Evolutionary conservation across 2,329 filamentous ascomycete genomes (phyloP), one percentile per base, ranked within the genome.

Genomic region (Claviceps arundinis): DNA sequence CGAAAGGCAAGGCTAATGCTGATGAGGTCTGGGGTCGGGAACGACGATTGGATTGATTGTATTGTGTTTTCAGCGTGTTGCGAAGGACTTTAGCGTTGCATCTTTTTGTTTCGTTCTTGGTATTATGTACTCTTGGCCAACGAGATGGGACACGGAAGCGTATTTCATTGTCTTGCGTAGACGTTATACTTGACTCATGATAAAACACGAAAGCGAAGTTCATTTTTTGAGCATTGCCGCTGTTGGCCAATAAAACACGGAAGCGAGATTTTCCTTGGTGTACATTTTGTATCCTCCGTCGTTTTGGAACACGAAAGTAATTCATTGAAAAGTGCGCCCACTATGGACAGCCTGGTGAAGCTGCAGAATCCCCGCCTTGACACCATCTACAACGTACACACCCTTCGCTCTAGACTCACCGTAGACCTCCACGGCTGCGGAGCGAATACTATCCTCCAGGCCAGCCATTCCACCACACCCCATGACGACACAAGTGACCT

Each of bases 401-500:
- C 42, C 14, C 4, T 53, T 50, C 3, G 54, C 56, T 40, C 37
- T 50, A 2, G 57, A 44, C 17, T 47, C 42, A 46, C 56, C 55
- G 19, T 57, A 56, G 48, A 78, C 73, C 53, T 85, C 80, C 0
- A 77, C 61, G 38, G 86, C 85, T 1, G 84, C 84, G 44, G 78
- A 74, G 37, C 84, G 76, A 41, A 96, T 89, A 54, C 84, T 84
- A 42, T 80, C 73, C 59, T 93, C 85, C 68, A 96, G 76, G 0
- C 89, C 90, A 1, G 84, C 83, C 90, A 96, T 95, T 0, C 89
- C 90, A 2, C 87, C 90, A 65, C 90, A 96, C 0, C 90, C 90
- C 72, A 96, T 77, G 61, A 88, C 85, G 7, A 96, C 79, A 24
- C 82, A 85, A 4, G 74, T 72, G 0, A 90, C 77, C 3, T 73